phyloP scores from a whole-genome alignment of 2,329 filamentous ascomycete species.

The Epichloe typhina region DNA sequence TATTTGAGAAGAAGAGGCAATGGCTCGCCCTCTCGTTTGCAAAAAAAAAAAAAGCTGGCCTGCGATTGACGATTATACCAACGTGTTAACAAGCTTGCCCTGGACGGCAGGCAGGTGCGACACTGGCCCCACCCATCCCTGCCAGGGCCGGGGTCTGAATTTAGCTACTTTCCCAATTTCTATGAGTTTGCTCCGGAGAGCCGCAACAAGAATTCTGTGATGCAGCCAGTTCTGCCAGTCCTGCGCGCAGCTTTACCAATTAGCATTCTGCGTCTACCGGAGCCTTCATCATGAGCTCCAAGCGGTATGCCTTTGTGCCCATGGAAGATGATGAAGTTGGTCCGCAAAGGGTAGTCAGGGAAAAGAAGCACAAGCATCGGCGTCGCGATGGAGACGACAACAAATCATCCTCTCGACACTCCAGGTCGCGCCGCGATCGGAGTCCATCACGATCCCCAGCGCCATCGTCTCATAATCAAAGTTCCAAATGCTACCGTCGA shows the following conservation, averaged over 20 bases:
- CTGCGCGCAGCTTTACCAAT: too few species aligned
- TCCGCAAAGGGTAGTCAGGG: constrained; percentile 36
- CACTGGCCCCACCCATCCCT: too few species aligned
- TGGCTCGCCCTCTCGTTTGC: not conserved
- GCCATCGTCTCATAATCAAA: constrained; percentile 15
- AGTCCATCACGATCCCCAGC: constrained; percentile 22
- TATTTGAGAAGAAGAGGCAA: not conserved
- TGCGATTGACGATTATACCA: constrained; percentile 13
- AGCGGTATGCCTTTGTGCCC: constrained; percentile 53
- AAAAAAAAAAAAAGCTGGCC: not conserved
- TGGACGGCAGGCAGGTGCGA: not conserved
- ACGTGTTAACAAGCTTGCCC: constrained; percentile 21
- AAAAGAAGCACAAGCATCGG: constrained; percentile 31
- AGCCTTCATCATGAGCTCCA: constrained; percentile 31
- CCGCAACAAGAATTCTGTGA: too few species aligned
- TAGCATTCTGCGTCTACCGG: not conserved
- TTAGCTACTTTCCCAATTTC: too few species aligned
- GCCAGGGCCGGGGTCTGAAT: too few species aligned
- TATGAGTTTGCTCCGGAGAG: too few species aligned
- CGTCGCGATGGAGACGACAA: constrained; percentile 23
- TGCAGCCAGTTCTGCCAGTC: too few species aligned
- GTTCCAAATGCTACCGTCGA: constrained; percentile 29
- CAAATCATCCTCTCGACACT: constrained; percentile 14
- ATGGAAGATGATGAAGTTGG: constrained; percentile 54
- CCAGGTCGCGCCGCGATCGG: constrained; percentile 16